Conservation (phyloP, 2,329 filamentous ascomycete genomes). For the Ophiostoma populinum region DNA sequence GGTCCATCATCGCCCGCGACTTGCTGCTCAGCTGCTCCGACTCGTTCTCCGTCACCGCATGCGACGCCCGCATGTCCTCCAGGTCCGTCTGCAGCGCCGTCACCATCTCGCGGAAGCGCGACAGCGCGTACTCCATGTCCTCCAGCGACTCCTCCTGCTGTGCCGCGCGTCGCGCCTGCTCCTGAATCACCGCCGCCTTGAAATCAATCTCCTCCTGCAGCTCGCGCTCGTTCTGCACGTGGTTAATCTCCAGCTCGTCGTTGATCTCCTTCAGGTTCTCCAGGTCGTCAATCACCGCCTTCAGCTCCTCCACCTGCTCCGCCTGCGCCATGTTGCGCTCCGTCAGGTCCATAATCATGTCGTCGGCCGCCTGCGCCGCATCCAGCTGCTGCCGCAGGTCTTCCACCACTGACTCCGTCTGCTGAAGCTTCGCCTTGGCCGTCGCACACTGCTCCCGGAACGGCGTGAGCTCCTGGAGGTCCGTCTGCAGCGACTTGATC, state of each 20-base stretch:
- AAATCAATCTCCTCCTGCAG: conserved; percentile 87
- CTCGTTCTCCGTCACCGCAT: conserved; percentile 82
- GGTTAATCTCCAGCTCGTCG: conserved; percentile 86
- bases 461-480: conserved; percentile 48
- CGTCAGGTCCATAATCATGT: conserved; percentile 84
- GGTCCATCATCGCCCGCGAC: conserved; percentile 87
- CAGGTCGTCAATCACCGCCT: conserved; percentile 67
- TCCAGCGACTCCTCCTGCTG: conserved; percentile 68
- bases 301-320: conserved; percentile 70
- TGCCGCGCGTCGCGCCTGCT: conserved; percentile 54
- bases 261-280: conserved; percentile 83
- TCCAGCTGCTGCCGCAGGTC: conserved; percentile 86
- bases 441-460: conserved; percentile 54
- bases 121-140: conserved; percentile 80
- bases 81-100: conserved; percentile 70
- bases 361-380: conserved; percentile 70
- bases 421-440: conserved; percentile 54
- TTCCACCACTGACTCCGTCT: conserved; percentile 59
- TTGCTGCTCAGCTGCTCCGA: conserved; percentile 78
- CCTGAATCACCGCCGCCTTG: conserved; percentile 67
- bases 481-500: conserved; percentile 55
- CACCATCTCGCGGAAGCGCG: conserved; percentile 77
- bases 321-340: conserved; percentile 73
- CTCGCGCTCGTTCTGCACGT: conserved; percentile 84
- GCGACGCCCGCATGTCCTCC: conserved; percentile 81